phyloP scores from a whole-genome alignment of 1,284 basidiomycete genomes.

The Austroboletus sp. region DNA sequence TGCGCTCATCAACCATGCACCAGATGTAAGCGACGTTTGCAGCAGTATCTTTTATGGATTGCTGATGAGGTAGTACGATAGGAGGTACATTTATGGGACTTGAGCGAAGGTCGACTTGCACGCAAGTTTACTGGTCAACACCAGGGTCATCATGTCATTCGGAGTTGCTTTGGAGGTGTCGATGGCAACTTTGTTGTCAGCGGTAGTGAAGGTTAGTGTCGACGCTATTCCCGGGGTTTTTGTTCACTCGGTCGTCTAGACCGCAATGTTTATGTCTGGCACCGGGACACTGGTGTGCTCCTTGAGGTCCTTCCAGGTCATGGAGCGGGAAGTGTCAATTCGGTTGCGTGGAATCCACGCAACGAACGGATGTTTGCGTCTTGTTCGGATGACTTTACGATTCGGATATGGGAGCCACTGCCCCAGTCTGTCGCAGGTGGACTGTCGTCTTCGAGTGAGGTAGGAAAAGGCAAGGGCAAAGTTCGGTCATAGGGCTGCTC shows the following conservation, averaged over 20 bases:
- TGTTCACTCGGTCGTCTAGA: constrained; percentile 43
- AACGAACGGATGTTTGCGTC: constrained; percentile 87
- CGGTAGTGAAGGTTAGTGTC: constrained; percentile 81
- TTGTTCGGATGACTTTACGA: constrained; percentile 80
- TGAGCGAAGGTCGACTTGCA: constrained; percentile 61
- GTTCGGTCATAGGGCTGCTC: constrained; percentile 28
- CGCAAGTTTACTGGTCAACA: constrained; percentile 79
- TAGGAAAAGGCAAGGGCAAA: constrained; percentile 38
- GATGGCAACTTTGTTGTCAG: constrained; percentile 86
- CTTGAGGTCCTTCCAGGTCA: constrained; percentile 84
- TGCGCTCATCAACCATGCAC: constrained; percentile 81
- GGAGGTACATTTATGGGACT: constrained; percentile 87
- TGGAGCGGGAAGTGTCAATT: constrained; percentile 82
- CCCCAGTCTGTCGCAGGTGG: too few species aligned
- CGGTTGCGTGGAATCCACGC: constrained; percentile 91
- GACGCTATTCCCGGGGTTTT: not conserved
- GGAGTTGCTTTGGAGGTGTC: constrained; percentile 90
- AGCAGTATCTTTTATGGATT: constrained; percentile 3
- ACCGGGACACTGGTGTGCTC: constrained; percentile 75
- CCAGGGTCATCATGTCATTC: constrained; percentile 78
- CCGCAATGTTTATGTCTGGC: constrained; percentile 91
- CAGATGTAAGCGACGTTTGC: constrained; percentile 56
- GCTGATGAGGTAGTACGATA: constrained; percentile 31
- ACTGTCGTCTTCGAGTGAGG: too few species aligned
- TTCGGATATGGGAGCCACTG: constrained; percentile 57